A percentile compares a stretch with the other conserved stretches of the same genome.
Conservation (phyloP, 257 asterid species). For the Solanum habrochaites region DNA sequence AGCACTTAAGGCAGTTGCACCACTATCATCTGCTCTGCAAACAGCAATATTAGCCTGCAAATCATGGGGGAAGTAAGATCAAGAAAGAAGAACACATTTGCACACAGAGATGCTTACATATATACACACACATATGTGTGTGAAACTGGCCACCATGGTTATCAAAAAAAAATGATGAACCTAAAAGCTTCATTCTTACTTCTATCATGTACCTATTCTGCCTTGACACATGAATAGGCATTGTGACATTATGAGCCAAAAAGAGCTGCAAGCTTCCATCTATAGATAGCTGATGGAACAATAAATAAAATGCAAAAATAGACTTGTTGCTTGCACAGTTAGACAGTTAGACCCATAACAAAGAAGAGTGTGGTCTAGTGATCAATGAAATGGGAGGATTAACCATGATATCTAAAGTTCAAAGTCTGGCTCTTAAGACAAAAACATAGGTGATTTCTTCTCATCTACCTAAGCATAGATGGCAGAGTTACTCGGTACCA, state of each 20-base stretch:
- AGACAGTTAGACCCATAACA: not conserved
- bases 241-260: not conserved
- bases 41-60: constrained; percentile 91
- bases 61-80: not conserved
- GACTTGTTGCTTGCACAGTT: not conserved
- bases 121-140: not conserved
- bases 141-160: not conserved
- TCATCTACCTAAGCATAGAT: not conserved
- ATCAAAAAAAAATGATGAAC: not conserved
- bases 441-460: not conserved
- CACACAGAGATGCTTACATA: not conserved
- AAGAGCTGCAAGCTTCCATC: not conserved
- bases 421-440: not conserved
- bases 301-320: not conserved
- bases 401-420: not conserved
- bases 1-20: constrained; percentile 87
- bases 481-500: not conserved
- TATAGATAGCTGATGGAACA: not conserved
- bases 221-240: not conserved
- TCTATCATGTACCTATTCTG: not conserved
- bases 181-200: not conserved
- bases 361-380: not conserved
- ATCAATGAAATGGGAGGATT: not conserved
- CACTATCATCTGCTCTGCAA: constrained; percentile 88
- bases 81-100: not conserved